Evolutionary conservation across 208 protist species (phyloP).

Genomic region (Wallacemonas sp.): DNA sequence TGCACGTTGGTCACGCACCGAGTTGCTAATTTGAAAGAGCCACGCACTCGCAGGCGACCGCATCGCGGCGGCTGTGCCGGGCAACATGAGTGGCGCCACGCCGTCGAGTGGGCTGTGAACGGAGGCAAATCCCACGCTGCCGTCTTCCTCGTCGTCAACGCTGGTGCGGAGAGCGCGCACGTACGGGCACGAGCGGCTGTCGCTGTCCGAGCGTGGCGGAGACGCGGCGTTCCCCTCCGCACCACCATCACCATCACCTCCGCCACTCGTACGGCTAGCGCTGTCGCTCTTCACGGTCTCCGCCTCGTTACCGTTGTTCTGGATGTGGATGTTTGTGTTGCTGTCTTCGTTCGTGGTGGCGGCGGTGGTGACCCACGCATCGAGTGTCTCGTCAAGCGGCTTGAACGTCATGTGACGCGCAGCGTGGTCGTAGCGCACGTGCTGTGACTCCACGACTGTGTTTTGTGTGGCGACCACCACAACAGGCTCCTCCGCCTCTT

Average conservation of each 20-base stretch:
- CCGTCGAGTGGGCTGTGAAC: conserved; percentile 10
- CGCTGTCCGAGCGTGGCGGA: not conserved
- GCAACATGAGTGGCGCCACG: conserved; percentile 11
- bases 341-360: not conserved
- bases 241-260: not conserved
- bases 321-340: too few relatives aligned
- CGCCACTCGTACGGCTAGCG: not conserved
- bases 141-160: conserved; percentile 11
- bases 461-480: conserved; percentile 1
- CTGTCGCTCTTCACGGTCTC: too few relatives aligned
- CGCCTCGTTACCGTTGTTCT: too few relatives aligned
- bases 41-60: conserved; percentile 9
- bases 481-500: conserved; percentile 7
- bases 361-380: not conserved
- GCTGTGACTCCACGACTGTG: conserved; percentile 10
- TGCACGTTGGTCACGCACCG: conserved; percentile 32
- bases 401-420: not conserved
- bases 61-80: conserved; percentile 8
- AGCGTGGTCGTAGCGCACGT: conserved; percentile 9
- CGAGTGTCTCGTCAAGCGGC: not conserved
- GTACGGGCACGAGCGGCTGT: conserved; percentile 10
- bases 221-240: too few relatives aligned
- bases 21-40: conserved; percentile 78
- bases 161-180: not conserved
- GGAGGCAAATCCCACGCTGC: conserved; percentile 4